Conservation (phyloP, 2,329 filamentous ascomycete genomes). For the Cryphonectria carpinicola region DNA sequence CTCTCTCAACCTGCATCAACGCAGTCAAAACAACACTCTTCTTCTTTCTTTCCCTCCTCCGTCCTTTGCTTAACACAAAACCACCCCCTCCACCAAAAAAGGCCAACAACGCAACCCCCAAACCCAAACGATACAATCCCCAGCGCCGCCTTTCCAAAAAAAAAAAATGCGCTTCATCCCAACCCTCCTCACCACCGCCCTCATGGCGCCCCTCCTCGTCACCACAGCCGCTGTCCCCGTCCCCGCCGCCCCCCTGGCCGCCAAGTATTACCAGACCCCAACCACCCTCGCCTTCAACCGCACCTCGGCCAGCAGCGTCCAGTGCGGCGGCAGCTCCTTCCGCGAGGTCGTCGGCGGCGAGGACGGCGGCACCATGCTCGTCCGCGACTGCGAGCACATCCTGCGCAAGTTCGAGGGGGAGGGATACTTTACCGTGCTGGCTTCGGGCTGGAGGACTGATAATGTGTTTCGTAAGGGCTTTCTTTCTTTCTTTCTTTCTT, state of each 20-base stretch:
- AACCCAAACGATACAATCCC: not conserved
- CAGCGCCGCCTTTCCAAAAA: not conserved
- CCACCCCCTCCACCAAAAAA: not conserved
- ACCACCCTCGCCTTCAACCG: not conserved
- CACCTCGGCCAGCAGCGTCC: not conserved
- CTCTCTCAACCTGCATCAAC: too few relatives aligned
- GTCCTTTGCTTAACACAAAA: not conserved
- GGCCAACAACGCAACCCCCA: not conserved
- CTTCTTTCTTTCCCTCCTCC: too few relatives aligned
- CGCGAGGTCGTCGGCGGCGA: too few relatives aligned
- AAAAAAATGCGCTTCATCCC: not conserved
- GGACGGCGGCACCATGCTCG: slow-evolving; percentile 2
- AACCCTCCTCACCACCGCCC: not conserved
- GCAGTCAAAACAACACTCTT: too few relatives aligned
- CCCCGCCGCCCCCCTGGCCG: not conserved
- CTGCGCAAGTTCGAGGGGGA: not conserved
- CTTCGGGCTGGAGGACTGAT: slow-evolving; percentile 3
- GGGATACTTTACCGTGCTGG: slow-evolving; percentile 9
- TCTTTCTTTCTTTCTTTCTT: not conserved
- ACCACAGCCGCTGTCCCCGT: not conserved
- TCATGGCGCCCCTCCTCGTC: slow-evolving; percentile 1
- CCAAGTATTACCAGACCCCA: slow-evolving; percentile 16
- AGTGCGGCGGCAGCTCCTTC: slow-evolving; percentile 14
- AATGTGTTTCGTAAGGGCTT: not conserved
- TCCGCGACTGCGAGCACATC: slow-evolving; percentile 14